These are phyloP conservation scores for Primulina huaijiensis DNA, from an alignment of 257 asterid genomes.

Conservation along the genomic window DNA sequence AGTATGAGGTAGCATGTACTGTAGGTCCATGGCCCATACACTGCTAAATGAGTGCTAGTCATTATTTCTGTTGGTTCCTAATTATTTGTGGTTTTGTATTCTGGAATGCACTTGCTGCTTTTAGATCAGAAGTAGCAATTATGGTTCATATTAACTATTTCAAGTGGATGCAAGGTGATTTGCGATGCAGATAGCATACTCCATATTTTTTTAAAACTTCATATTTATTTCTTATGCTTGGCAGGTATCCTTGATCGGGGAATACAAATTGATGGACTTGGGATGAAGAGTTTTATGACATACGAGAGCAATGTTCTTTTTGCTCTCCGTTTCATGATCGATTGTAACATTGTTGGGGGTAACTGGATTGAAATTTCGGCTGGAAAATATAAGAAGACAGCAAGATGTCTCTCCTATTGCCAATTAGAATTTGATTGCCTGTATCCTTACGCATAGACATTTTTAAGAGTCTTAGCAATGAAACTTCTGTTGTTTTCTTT, in stretches of 20 bases:
- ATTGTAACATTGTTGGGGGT: conserved; percentile 90
- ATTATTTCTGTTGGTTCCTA: conserved; percentile 8
- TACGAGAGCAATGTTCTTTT: conserved; percentile 93
- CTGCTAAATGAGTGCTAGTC: conserved; percentile 2
- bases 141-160: conserved; percentile 1
- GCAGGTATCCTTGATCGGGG: conserved; percentile 97
- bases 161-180: not conserved
- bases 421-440: conserved; percentile 92
- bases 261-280: conserved; percentile 87
- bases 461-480: conserved; percentile 9
- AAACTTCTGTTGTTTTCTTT: conserved; percentile 11
- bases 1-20: not conserved
- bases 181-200: conserved; percentile 16
- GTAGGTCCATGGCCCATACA: not conserved
- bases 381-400: conserved; percentile 70
- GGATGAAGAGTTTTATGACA: conserved; percentile 78
- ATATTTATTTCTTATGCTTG: conserved; percentile 14
- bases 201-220: not conserved
- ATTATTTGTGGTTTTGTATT: conserved; percentile 5
- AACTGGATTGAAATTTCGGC: conserved; percentile 90
- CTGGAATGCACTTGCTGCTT: conserved; percentile 14
- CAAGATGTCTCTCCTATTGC: conserved; percentile 57
- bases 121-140: conserved; percentile 13
- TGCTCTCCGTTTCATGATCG: conserved; percentile 99
- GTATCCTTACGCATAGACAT: conserved; percentile 61